Conservation (phyloP, 768 basidiomycete genomes). For the Hygrophorus pudorinus region DNA sequence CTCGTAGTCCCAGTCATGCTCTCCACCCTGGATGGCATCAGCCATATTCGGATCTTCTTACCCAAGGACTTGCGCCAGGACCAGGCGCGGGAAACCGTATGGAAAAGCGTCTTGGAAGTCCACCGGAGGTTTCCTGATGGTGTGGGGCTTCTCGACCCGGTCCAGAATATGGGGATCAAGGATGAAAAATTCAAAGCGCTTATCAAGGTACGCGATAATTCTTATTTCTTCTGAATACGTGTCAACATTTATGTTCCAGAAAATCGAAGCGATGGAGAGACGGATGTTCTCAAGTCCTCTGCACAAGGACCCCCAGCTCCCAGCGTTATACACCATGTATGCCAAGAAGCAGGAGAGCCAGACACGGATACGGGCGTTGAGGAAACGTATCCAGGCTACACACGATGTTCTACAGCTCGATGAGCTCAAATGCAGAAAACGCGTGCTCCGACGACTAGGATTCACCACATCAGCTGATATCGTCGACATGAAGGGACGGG, state of each 20-base stretch:
- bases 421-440: conserved; percentile 91
- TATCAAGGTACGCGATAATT: conserved; percentile 47
- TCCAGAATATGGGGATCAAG: conserved; percentile 92
- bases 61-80: conserved; percentile 84
- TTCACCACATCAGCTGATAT: conserved; percentile 88
- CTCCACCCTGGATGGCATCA: conserved; percentile 78
- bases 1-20: conserved; percentile 85
- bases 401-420: conserved; percentile 92
- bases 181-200: conserved; percentile 88
- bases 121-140: conserved; percentile 84
- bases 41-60: conserved; percentile 76
- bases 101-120: conserved; percentile 90
- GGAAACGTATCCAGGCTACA: conserved; percentile 81
- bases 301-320: conserved; percentile 67
- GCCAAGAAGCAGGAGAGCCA: conserved; percentile 64
- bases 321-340: conserved; percentile 75
- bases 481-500: conserved; percentile 95
- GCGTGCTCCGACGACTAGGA: conserved; percentile 82
- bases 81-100: conserved; percentile 67
- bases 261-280: conserved; percentile 85
- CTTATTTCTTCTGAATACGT: background rate
- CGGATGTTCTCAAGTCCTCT: conserved; percentile 75
- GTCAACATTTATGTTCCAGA: conserved; percentile 32
- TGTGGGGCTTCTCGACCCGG: conserved; percentile 78
- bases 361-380: conserved; percentile 62